These are phyloP conservation scores for Cercospora sesami DNA, from an alignment of 2,329 filamentous ascomycete species.

Conservation along the genomic window DNA sequence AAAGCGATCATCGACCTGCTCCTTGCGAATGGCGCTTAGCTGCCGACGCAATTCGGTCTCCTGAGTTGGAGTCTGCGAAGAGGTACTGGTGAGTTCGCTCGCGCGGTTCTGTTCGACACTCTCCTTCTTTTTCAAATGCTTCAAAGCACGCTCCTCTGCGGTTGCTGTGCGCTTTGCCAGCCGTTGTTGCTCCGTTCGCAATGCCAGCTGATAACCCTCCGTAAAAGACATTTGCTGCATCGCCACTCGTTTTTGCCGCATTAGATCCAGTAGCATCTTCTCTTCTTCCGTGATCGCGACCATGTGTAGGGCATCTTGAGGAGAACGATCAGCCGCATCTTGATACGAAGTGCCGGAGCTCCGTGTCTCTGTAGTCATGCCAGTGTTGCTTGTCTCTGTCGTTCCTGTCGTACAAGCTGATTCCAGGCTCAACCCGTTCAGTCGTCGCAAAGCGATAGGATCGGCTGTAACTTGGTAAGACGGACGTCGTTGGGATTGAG, in stretches of 20 bases:
- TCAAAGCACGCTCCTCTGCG: slow-evolving; percentile 30
- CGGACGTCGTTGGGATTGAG: not conserved
- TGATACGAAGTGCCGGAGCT: slow-evolving; percentile 14
- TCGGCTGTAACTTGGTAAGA: slow-evolving; percentile 8
- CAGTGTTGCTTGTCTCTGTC: slow-evolving; percentile 11
- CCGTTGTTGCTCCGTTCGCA: slow-evolving; percentile 39
- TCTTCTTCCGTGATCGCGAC: slow-evolving; percentile 55
- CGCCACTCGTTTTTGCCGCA: slow-evolving; percentile 51
- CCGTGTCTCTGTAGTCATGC: slow-evolving; percentile 11
- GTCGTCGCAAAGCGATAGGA: slow-evolving; percentile 18
- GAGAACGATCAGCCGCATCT: slow-evolving; percentile 4
- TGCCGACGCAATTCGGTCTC: slow-evolving; percentile 28
- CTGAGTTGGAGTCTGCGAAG: slow-evolving; percentile 14
- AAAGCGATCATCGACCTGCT: slow-evolving; percentile 34
- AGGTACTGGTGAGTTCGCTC: slow-evolving; percentile 18
- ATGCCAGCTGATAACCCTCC: slow-evolving; percentile 41
- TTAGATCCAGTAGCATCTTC: slow-evolving; percentile 51
- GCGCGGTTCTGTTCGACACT: slow-evolving; percentile 19
- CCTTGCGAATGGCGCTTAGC: slow-evolving; percentile 31
- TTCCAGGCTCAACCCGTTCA: slow-evolving; percentile 22
- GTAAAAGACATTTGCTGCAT: slow-evolving; percentile 47
- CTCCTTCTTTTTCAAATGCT: slow-evolving; percentile 28
- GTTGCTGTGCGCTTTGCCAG: slow-evolving; percentile 26
- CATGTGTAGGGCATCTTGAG: slow-evolving; percentile 26
- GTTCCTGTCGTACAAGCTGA: slow-evolving; percentile 14